Evolutionary conservation across 2,329 filamentous ascomycete genomes (phyloP).

Genomic region (Venturiaceae sp.): DNA sequence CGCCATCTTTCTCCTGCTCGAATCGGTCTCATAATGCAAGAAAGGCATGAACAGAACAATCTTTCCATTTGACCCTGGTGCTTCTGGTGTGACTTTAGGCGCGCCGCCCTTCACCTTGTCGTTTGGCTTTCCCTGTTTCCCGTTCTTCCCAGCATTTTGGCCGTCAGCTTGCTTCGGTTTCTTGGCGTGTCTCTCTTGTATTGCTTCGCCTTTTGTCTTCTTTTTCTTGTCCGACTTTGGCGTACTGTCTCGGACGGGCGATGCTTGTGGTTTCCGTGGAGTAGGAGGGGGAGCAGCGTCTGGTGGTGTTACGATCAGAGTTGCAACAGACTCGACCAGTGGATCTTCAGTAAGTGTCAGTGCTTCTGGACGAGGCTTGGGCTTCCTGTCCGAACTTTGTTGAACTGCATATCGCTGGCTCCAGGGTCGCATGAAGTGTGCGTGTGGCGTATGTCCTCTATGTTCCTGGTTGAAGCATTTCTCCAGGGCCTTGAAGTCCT

Average conservation of each 20-base stretch:
- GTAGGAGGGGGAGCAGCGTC: conserved; percentile 7
- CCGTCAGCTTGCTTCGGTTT: conserved; percentile 19
- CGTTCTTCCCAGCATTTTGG: conserved; percentile 16
- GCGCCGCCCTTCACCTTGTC: conserved; percentile 1
- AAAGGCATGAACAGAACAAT: conserved; percentile 51
- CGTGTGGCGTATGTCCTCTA: conserved; percentile 47
- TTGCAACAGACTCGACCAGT: neutral
- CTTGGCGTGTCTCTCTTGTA: conserved; percentile 17
- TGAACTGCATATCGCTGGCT: conserved; percentile 29
- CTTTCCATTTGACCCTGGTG: conserved; percentile 21
- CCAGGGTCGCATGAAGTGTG: conserved; percentile 52
- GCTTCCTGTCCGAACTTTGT: neutral
- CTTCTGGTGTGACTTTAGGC: neutral
- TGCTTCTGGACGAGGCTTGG: neutral
- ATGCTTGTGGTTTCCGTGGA: conserved; percentile 20
- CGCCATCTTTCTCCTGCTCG: conserved; percentile 46
- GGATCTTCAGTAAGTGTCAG: neutral
- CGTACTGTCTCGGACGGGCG: conserved; percentile 22
- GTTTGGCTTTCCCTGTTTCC: neutral
- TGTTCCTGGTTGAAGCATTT: conserved; percentile 54
- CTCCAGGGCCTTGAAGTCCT: conserved; percentile 53
- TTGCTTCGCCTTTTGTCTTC: conserved; percentile 12
- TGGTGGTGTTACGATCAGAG: neutral
- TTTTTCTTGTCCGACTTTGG: conserved; percentile 16
- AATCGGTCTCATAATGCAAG: conserved; percentile 53